Base-by-base conservation (phyloP, 495 filamentous ascomycete species). In the Aspergillus mulundensis region DNA sequence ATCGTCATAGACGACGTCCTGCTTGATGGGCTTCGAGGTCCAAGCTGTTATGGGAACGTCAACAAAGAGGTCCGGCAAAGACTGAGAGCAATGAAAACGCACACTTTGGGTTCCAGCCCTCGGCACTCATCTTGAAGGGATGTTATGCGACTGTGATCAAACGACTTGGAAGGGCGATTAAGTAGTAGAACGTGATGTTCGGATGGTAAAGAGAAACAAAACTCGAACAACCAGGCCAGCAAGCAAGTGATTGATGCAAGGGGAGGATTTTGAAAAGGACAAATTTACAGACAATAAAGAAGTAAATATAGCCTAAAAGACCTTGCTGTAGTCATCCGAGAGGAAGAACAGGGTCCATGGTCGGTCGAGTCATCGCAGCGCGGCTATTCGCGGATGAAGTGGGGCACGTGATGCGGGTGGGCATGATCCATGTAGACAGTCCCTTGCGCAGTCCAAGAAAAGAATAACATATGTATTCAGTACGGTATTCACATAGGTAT, bases 11-110 rank as follows among this genome's bases (percentile, higher is more conserved):
- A 83, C 72, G 38, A 95, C 91, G 59, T 84, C 84, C 72, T 98
- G 94, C 67, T 93, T 91, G 72, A 96, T 92, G 10, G 94, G 91
- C 65, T 95, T 96, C 14, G 84, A 80, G 41, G 83, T 82, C 94
- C 94, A 98, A 30, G 94, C 91, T 75, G 28, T 25, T 32, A 24
- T 7, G 14, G 25, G 25, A 28, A 28, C 8, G 16, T 47, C 24
- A 47, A 20, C 10, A 19, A 50, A 39, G 3, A 39, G 20, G 34
- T n/a, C 3, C 15, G 1, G 5, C 32, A 19, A 39, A 21, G 12
- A 39, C 11, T 18, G 20, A 16, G 15, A 14, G 32, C 5, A 3
- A 15, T 2, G 20, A 3, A 50, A 12, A 50, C 47, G 19, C 14
- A 39, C 47, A 50, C 12, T 23, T 50, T 24, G 47, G 47, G 34